phyloP scores from a whole-genome alignment of 1,139 yeast species.

The Pneumocystis murina region DNA sequence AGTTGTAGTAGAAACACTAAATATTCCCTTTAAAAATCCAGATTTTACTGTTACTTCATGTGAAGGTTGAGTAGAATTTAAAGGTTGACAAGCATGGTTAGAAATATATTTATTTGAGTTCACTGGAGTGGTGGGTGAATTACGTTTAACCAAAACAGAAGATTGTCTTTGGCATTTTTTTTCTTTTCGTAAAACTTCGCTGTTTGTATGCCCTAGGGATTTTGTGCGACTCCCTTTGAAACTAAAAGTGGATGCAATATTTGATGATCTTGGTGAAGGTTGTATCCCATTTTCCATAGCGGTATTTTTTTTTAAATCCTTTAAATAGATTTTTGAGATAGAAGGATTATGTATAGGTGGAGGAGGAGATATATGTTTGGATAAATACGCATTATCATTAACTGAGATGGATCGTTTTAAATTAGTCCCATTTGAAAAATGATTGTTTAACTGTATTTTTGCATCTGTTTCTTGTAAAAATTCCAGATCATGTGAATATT shows the following conservation, averaged over 20 bases:
- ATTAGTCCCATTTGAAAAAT: background rate
- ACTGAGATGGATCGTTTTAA: background rate
- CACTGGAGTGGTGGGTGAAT: background rate
- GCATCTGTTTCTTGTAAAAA: background rate
- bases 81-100: background rate
- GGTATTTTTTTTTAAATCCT: background rate
- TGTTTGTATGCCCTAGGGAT: background rate
- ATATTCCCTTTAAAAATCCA: slow-evolving; percentile 81
- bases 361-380: background rate
- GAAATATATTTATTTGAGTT: background rate
- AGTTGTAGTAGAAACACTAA: slow-evolving; percentile 89
- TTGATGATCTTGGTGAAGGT: background rate
- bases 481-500: background rate
- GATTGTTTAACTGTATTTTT: background rate
- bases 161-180: background rate
- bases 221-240: background rate
- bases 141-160: background rate
- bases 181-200: background rate
- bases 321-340: background rate
- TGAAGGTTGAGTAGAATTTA: background rate
- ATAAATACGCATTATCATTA: background rate
- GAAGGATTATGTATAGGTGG: background rate
- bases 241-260: background rate
- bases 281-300: background rate
- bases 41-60: slow-evolving; percentile 39